A percentile compares a stretch with the other conserved stretches of the same genome.
These are phyloP conservation scores for Cicer yamashitae DNA, from an alignment of 306 rosid species.

Conservation along the genomic window DNA sequence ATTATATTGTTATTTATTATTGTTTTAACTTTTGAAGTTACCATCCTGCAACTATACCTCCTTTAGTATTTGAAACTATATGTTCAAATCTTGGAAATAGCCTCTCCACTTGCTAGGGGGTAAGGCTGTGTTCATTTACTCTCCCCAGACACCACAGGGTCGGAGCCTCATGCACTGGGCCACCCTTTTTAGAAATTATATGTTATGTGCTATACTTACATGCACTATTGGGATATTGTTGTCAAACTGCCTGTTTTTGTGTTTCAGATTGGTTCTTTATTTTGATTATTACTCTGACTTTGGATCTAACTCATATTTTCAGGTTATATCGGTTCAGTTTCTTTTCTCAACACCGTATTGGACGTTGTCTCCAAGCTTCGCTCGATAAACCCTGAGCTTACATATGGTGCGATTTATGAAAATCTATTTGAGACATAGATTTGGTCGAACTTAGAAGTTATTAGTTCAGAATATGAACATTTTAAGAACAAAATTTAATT, in stretches of 20 bases:
- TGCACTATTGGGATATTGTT: background rate
- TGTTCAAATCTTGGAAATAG: background rate
- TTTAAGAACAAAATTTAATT: constrained; percentile 36
- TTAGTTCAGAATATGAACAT: constrained; percentile 9
- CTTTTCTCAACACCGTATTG: constrained; percentile 74
- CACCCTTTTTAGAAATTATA: constrained; percentile 5
- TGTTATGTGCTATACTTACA: constrained; percentile 28
- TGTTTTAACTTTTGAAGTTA: constrained; percentile 3
- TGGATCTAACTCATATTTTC: constrained; percentile 36
- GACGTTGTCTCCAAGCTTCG: constrained; percentile 81
- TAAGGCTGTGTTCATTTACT: background rate
- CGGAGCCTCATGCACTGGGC: background rate
- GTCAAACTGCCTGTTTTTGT: background rate
- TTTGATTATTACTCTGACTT: constrained; percentile 23
- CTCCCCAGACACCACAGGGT: background rate
- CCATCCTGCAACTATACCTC: constrained; percentile 1
- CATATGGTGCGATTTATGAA: constrained; percentile 54
- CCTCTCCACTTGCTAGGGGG: background rate
- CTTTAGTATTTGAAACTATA: background rate
- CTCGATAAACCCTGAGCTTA: constrained; percentile 69
- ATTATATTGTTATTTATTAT: constrained; percentile 19
- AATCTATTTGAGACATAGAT: constrained; percentile 49
- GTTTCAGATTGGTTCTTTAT: background rate
- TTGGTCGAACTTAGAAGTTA: background rate
- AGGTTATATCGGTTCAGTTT: constrained; percentile 93